phyloP scores from a whole-genome alignment of 352 stramenopile species.

The Phytophthora pseudosyringae region DNA sequence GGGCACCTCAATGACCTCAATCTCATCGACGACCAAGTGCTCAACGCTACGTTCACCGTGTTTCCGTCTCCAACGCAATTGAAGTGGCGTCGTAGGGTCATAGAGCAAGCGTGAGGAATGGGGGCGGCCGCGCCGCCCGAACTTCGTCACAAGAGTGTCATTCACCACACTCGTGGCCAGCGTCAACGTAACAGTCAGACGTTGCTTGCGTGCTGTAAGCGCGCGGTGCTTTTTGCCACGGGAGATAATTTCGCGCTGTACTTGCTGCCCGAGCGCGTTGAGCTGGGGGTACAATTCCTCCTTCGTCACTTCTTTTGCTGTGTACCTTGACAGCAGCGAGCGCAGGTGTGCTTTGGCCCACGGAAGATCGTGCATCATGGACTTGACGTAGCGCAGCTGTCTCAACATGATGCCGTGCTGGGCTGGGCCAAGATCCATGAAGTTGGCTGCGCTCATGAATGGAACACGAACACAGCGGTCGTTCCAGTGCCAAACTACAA shows the following conservation, averaged over 20 bases:
- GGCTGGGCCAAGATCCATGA: constrained; percentile 67
- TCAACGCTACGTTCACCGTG: constrained; percentile 75
- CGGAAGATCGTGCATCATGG: constrained; percentile 83
- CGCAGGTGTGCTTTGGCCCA: constrained; percentile 81
- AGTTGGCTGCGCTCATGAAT: constrained; percentile 36
- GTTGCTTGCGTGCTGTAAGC: constrained; percentile 64
- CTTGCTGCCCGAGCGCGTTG: constrained; percentile 68
- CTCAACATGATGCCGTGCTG: constrained; percentile 85
- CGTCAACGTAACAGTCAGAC: constrained; percentile 64
- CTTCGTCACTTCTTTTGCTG: constrained; percentile 74
- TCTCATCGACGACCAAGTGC: constrained; percentile 59
- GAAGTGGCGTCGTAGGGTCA: constrained; percentile 65
- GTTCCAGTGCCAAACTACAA: constrained; percentile 70
- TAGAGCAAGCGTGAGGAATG: constrained; percentile 79
- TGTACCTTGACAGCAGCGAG: constrained; percentile 71
- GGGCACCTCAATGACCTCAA: constrained; percentile 45
- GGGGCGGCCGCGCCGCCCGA: constrained; percentile 69
- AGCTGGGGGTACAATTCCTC: constrained; percentile 83
- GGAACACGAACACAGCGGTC: constrained; percentile 62
- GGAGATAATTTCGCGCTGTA: constrained; percentile 60
- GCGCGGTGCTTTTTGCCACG: constrained; percentile 54
- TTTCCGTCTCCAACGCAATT: constrained; percentile 81
- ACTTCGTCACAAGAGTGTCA: constrained; percentile 72
- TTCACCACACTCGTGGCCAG: constrained; percentile 71
- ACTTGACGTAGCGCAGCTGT: constrained; percentile 84